phyloP scores from a whole-genome alignment of 75 land plant genomes.

The Cunninghamia lanceolata region DNA sequence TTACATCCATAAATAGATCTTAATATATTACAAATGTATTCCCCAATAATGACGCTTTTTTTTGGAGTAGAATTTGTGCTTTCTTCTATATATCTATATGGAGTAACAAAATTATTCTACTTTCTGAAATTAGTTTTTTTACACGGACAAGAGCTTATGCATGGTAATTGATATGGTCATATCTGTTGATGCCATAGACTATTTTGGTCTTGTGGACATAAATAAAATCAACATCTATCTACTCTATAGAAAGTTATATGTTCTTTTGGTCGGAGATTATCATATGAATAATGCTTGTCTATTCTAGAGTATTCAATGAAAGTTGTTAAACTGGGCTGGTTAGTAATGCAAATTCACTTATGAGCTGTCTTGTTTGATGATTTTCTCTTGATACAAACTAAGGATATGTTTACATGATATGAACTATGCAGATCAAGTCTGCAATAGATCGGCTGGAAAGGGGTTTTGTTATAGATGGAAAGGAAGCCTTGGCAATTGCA shows the following conservation, averaged over 20 bases:
- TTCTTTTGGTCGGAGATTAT: neutral
- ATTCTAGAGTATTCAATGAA: neutral
- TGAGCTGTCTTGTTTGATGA: neutral
- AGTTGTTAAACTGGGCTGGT: neutral
- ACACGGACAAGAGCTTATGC: neutral
- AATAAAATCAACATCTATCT: neutral
- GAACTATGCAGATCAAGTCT: slow-evolving; percentile 45
- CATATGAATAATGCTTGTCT: neutral
- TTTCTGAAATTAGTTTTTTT: neutral
- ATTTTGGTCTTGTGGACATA: neutral
- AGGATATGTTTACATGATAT: neutral
- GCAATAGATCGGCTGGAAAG: slow-evolving; percentile 33
- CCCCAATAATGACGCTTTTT: neutral
- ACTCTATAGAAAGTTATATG: neutral
- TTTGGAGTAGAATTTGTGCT: neutral
- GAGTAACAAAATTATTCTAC: neutral
- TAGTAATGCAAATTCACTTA: neutral
- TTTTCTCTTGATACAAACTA: neutral
- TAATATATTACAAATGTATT: neutral
- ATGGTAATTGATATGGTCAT: neutral
- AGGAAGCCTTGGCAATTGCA: slow-evolving; percentile 57
- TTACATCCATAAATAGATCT: neutral
- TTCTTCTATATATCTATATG: neutral
- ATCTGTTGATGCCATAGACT: neutral
- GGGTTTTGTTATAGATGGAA: slow-evolving; percentile 33